These are phyloP conservation scores for Salix viminalis DNA, from an alignment of 345 rosid genomes.

Conservation along the genomic window DNA sequence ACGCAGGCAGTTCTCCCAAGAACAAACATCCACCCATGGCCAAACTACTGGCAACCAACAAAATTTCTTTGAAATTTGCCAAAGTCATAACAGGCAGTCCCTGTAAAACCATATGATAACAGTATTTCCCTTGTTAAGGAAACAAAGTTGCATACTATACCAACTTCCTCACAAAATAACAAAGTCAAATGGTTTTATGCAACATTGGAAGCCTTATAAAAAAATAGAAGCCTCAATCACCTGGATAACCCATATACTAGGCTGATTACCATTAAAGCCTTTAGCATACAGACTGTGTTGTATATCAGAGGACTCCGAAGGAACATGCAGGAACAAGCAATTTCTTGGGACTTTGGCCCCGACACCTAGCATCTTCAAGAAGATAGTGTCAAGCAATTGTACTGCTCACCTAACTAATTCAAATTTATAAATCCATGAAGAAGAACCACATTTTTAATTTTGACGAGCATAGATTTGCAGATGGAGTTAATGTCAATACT, in stretches of 20 bases:
- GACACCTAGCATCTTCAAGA: slow-evolving; percentile 51
- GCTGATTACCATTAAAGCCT: slow-evolving; percentile 70
- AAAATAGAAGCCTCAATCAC: slow-evolving; percentile 28
- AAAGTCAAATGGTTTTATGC: neutral
- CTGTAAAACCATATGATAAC: slow-evolving; percentile 26
- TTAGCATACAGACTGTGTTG: slow-evolving; percentile 45
- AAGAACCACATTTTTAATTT: neutral
- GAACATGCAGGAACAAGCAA: slow-evolving; percentile 69
- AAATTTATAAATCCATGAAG: neutral
- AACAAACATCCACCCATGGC: slow-evolving; percentile 61
- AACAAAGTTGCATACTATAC: neutral
- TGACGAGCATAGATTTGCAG: neutral
- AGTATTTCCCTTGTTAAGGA: slow-evolving; percentile 8
- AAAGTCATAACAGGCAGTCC: slow-evolving; percentile 61
- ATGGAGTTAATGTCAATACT: neutral
- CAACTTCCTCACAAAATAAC: neutral
- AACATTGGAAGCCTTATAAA: neutral
- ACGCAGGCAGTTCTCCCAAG: slow-evolving; percentile 66
- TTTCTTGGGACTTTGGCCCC: slow-evolving; percentile 76
- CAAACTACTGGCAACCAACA: slow-evolving; percentile 51
- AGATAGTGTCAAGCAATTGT: slow-evolving; percentile 14
- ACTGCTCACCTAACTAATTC: neutral
- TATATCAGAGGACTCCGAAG: slow-evolving; percentile 43
- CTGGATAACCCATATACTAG: slow-evolving; percentile 89
- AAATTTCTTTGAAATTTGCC: slow-evolving; percentile 60